Conservation (phyloP, 768 basidiomycete species). For the Tulasnella calospora region DNA sequence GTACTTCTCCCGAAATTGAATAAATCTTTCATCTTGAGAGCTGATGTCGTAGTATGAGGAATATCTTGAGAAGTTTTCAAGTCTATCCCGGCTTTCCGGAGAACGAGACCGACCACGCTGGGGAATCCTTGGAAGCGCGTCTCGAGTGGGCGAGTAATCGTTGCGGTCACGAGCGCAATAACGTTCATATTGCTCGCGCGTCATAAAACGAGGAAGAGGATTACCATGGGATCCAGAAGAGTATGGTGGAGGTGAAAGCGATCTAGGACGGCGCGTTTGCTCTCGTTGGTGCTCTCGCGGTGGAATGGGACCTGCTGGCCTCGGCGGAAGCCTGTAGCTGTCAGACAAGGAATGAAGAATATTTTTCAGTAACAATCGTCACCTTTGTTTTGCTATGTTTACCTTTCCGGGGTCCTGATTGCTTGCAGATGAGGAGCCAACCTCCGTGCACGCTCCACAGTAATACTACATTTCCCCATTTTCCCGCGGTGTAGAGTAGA, state of each 20-base stretch:
- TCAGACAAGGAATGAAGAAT: neutral
- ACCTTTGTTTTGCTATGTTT: neutral
- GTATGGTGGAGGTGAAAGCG: neutral
- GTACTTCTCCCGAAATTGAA: neutral
- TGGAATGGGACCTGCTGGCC: neutral
- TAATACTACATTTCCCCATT: neutral
- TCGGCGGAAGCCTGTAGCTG: neutral
- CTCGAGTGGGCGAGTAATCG: neutral
- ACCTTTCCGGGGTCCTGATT: neutral
- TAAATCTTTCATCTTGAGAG: neutral
- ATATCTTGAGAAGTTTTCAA: neutral
- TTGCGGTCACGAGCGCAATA: neutral
- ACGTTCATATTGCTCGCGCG: neutral
- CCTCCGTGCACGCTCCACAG: neutral
- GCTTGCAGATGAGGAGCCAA: neutral
- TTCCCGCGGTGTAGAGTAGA: neutral
- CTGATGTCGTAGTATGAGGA: neutral
- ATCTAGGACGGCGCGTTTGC: neutral
- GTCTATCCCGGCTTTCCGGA: neutral
- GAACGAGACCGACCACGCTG: neutral
- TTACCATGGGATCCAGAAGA: neutral
- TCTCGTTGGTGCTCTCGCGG: neutral
- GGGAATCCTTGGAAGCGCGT: neutral
- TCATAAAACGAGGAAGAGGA: neutral
- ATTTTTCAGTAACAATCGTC: neutral